Base-by-base conservation (phyloP, 352 stramenopile species). In the Globisporangium uncinulatum region DNA sequence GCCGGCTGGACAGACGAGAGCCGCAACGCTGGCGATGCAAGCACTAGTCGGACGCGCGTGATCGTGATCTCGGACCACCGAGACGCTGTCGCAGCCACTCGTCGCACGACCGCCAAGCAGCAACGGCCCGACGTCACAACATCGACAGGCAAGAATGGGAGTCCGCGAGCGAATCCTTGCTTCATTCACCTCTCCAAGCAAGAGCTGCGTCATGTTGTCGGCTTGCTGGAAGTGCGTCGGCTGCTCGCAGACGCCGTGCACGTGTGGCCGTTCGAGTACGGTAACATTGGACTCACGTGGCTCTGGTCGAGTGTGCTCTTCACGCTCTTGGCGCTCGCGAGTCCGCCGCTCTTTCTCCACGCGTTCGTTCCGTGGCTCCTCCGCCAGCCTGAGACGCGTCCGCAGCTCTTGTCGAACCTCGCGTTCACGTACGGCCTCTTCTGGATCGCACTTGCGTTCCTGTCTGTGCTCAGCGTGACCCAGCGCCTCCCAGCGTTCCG, bases 231-330 rank as follows among this genome's bases (percentile, higher is more conserved):
- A 36, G 34, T 71, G 19, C 56, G 63, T 32, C 32, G 52, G 4
- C 45, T 76, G 0, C 14, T 62, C 9, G 62, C 57, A 2, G 68
- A 73, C 41, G 49, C 73, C 5, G 54, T 72, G 42, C 65, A 52
- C 37, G 56, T 76, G 9, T 76, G 68, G 68, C 68, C 61, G 4
- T 20, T 51, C 13, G 68, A 76, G 54, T 73, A 73, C 52, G 64
- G 68, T 4, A 76, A 73, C 54, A 70, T 76, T 48, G 65, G 68
- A 4, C 62, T 76, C 37, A 50, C 54, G 17, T 61, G 57, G 1
- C 70, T 76, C 37, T 76, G 68, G 68, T 76, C 68, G 8, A 76
- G 58, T 37, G 36, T 68, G 7, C 32, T 44, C 41, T 76, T 70
- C 59, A 73, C 64, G 17, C 21, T 3, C 2, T 34, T 70, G 17